Evolutionary conservation across 371 early-diverging fungal genomes (phyloP).

Genomic region (Zychaea mexicana): DNA sequence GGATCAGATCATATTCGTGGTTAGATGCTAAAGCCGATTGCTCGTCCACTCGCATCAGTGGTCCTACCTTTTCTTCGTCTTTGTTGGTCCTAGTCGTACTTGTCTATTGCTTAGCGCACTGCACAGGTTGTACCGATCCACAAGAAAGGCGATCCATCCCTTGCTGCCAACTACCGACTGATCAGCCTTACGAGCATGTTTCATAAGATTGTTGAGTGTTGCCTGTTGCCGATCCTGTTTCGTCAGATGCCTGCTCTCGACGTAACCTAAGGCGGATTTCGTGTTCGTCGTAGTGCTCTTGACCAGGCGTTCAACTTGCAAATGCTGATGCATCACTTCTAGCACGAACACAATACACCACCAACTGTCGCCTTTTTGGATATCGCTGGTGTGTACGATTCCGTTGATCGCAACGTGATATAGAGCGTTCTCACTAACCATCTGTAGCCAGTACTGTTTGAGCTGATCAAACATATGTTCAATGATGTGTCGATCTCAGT

Average conservation of each 20-base stretch:
- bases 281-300: slow-evolving; percentile 14
- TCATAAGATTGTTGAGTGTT: slow-evolving; percentile 15
- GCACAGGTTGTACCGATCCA: slow-evolving; percentile 24
- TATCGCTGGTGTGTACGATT: slow-evolving; percentile 26
- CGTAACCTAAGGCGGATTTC: slow-evolving; percentile 26
- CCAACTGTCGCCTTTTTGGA: slow-evolving; percentile 26
- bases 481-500: slow-evolving; percentile 13
- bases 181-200: slow-evolving; percentile 19
- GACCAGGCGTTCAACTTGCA: slow-evolving; percentile 26
- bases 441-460: not conserved
- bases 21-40: slow-evolving; percentile 27
- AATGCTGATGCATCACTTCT: slow-evolving; percentile 9
- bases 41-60: not conserved
- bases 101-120: slow-evolving; percentile 19
- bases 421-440: slow-evolving; percentile 6
- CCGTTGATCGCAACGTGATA: slow-evolving; percentile 14
- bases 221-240: slow-evolving; percentile 1
- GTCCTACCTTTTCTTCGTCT: slow-evolving; percentile 16
- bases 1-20: slow-evolving; percentile 27
- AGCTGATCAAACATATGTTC: slow-evolving; percentile 19
- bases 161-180: slow-evolving; percentile 20
- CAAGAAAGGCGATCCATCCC: slow-evolving; percentile 18
- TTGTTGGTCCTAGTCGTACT: slow-evolving; percentile 23
- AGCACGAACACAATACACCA: not conserved
- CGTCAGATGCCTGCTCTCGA: slow-evolving; percentile 9